phyloP scores from a whole-genome alignment of 768 basidiomycete genomes.

The Naganishia onofrii region DNA sequence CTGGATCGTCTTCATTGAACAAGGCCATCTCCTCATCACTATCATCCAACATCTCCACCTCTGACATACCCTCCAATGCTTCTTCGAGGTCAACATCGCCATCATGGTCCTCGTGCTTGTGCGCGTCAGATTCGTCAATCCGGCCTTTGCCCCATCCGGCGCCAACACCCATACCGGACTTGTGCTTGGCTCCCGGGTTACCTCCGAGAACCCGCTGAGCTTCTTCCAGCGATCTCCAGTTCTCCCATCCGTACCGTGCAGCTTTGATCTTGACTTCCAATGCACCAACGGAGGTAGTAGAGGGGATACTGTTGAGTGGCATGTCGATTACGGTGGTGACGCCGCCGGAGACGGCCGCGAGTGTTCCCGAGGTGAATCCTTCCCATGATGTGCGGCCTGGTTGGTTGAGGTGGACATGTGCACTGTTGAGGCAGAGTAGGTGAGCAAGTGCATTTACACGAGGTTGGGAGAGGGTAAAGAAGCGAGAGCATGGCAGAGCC shows the following conservation, averaged over 20 bases:
- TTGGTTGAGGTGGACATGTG: constrained; percentile 84
- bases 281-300: constrained; percentile 80
- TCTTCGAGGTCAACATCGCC: constrained; percentile 10
- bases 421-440: constrained; percentile 27
- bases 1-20: constrained; percentile 24
- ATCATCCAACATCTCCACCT: constrained; percentile 1
- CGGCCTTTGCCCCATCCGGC: constrained; percentile 25
- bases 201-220: constrained; percentile 16
- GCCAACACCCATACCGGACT: constrained; percentile 27
- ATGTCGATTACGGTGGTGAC: constrained; percentile 96
- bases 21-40: constrained; percentile 26
- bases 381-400: constrained; percentile 93
- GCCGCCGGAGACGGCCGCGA: constrained; percentile 85
- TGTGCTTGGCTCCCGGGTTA: neutral
- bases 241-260: constrained; percentile 61
- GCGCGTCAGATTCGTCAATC: constrained; percentile 6
- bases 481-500: no score
- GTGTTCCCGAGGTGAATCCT: constrained; percentile 86
- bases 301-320: constrained; percentile 96
- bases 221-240: constrained; percentile 26
- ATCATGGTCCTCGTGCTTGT: constrained; percentile 19
- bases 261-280: constrained; percentile 68
- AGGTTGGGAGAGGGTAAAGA: no score
- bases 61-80: neutral
- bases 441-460: no score